Conservation (phyloP, 768 basidiomycete species). For the Hydnomerulius pinastri region DNA sequence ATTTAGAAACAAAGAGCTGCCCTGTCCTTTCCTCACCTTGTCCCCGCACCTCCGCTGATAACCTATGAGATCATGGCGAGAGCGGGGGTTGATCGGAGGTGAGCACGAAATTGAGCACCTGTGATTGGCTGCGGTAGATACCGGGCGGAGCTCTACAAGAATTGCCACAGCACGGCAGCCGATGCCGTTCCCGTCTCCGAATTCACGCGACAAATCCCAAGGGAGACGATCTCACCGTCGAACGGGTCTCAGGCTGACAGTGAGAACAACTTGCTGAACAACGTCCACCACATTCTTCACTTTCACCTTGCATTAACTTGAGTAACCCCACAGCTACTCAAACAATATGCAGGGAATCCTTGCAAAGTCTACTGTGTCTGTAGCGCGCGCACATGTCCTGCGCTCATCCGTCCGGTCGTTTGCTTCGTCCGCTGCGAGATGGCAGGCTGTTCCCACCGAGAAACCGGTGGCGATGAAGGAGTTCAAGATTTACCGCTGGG, state of each 20-base stretch:
- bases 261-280: background rate
- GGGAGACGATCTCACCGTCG: too few species aligned
- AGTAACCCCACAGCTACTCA: background rate
- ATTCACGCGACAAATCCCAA: slow-evolving; percentile 18
- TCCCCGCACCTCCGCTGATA: too few species aligned
- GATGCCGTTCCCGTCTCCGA: slow-evolving; percentile 1
- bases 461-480: slow-evolving; percentile 82
- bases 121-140: slow-evolving; percentile 25
- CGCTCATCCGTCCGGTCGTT: slow-evolving; percentile 32
- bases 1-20: too few species aligned
- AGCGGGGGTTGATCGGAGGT: too few species aligned
- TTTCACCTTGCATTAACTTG: background rate
- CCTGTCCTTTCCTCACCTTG: too few species aligned
- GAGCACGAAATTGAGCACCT: too few species aligned
- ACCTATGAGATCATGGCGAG: too few species aligned
- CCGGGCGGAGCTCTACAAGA: slow-evolving; percentile 15
- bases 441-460: slow-evolving; percentile 51
- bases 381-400: slow-evolving; percentile 6
- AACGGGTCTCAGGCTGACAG: too few species aligned
- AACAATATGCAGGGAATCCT: slow-evolving; percentile 18
- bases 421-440: slow-evolving; percentile 25
- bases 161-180: slow-evolving; percentile 1
- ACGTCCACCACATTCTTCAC: background rate
- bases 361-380: slow-evolving; percentile 1
- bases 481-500: slow-evolving; percentile 99